phyloP scores from a whole-genome alignment of 306 rosid genomes.

The Vigna trinervia region DNA sequence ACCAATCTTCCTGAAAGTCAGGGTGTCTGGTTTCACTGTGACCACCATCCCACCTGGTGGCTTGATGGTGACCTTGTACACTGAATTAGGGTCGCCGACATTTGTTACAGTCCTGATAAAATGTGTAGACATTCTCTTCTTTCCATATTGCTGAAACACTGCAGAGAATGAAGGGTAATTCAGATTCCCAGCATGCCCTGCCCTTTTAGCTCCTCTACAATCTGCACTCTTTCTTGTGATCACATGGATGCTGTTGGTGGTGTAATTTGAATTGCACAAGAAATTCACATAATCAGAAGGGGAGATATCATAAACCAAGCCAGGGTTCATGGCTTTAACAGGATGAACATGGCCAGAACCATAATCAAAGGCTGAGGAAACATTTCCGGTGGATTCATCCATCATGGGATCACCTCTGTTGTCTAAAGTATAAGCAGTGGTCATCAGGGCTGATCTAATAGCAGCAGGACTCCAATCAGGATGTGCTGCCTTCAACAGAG shows the following conservation, averaged over 20 bases:
- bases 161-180: conserved; percentile 83
- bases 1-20: conserved; percentile 71
- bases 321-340: conserved; percentile 83
- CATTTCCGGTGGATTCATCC: conserved; percentile 86
- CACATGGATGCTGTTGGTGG: conserved; percentile 63
- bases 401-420: conserved; percentile 68
- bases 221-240: conserved; percentile 72
- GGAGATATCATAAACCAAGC: conserved; percentile 68
- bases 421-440: conserved; percentile 79
- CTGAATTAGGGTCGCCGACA: conserved; percentile 79
- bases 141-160: conserved; percentile 84
- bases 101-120: conserved; percentile 86
- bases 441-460: conserved; percentile 83
- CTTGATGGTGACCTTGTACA: conserved; percentile 58
- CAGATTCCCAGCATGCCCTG: conserved; percentile 83
- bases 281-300: conserved; percentile 75
- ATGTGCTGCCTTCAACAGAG: conserved; percentile 87
- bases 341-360: conserved; percentile 96
- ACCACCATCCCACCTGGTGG: conserved; percentile 66
- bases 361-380: conserved; percentile 71
- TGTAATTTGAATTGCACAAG: conserved; percentile 87
- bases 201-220: conserved; percentile 72
- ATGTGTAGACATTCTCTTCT: conserved; percentile 76
- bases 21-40: conserved; percentile 77
- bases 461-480: conserved; percentile 95